Evolutionary conservation across 1,139 yeast species (phyloP).

Genomic region (Geotrichum carabidarum): DNA sequence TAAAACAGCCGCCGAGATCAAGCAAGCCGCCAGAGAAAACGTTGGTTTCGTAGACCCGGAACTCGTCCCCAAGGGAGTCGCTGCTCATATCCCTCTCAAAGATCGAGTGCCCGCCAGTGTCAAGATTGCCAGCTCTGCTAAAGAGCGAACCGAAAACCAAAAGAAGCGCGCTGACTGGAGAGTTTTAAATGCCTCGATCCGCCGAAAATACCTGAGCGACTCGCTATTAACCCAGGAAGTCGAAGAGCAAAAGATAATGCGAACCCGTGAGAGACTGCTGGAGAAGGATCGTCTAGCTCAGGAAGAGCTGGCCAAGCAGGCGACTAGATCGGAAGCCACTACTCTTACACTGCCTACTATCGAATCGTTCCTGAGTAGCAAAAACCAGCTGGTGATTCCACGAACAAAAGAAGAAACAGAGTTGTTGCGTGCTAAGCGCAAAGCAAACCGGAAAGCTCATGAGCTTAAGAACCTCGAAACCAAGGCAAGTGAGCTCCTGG

Average conservation of each 20-base stretch:
- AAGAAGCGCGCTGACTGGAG: slow-evolving; percentile 47
- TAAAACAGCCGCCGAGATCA: slow-evolving; percentile 36
- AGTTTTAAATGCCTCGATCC: slow-evolving; percentile 56
- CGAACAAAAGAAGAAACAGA: slow-evolving; percentile 65
- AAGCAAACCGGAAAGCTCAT: slow-evolving; percentile 47
- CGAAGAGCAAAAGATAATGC: slow-evolving; percentile 41
- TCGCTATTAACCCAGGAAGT: slow-evolving; percentile 60
- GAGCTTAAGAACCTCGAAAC: slow-evolving; percentile 44
- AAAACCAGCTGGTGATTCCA: slow-evolving; percentile 52
- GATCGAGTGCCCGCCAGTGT: slow-evolving; percentile 53
- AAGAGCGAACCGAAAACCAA: slow-evolving; percentile 35
- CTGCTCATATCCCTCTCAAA: slow-evolving; percentile 51
- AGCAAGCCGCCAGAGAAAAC: slow-evolving; percentile 45
- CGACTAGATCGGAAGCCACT: slow-evolving; percentile 45
- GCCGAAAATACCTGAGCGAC: slow-evolving; percentile 66
- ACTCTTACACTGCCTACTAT: slow-evolving; percentile 74
- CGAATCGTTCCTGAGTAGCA: slow-evolving; percentile 45
- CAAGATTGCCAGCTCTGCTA: slow-evolving; percentile 51
- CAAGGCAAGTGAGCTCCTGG: slow-evolving; percentile 55
- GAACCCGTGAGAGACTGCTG: slow-evolving; percentile 27
- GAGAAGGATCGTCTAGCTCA: slow-evolving; percentile 36
- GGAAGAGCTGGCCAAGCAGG: slow-evolving; percentile 28
- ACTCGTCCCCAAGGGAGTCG: slow-evolving; percentile 63
- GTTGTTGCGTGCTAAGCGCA: slow-evolving; percentile 48
- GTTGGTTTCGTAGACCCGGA: slow-evolving; percentile 73